Percentiles rank a stretch among this genome's conserved stretches.
Conservation (phyloP, 1,139 yeast genomes). For the Kodamaea fungicola region DNA sequence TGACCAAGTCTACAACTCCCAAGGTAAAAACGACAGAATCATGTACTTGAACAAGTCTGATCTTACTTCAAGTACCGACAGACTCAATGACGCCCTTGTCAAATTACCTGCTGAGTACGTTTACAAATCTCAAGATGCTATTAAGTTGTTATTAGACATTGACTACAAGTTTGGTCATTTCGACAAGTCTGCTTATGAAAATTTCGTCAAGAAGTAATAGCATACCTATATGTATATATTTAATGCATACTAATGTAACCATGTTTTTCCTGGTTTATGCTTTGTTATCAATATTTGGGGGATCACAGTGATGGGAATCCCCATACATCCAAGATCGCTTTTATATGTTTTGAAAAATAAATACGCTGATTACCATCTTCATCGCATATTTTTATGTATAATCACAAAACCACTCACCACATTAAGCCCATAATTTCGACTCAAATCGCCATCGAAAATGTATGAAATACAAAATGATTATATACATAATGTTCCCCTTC, state of each 20-base stretch:
- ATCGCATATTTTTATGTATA: no score
- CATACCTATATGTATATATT: neutral
- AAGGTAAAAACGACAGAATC: constrained; percentile 32
- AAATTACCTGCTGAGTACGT: constrained; percentile 49
- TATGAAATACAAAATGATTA: neutral
- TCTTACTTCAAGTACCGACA: constrained; percentile 9
- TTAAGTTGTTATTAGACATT: constrained; percentile 58
- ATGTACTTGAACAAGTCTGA: constrained; percentile 34
- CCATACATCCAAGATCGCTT: no score
- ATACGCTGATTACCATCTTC: no score
- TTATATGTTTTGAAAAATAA: no score
- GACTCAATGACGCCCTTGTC: constrained; percentile 35
- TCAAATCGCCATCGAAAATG: neutral
- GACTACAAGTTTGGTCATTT: constrained; percentile 62
- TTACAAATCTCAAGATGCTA: constrained; percentile 60
- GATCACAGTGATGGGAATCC: no score
- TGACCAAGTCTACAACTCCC: constrained; percentile 43
- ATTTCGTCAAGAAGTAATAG: constrained; percentile 36
- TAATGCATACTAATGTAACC: neutral
- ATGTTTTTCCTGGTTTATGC: no score
- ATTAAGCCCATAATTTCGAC: no score
- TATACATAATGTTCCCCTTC: constrained; percentile 9
- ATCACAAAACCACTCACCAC: no score
- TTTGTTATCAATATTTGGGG: no score
- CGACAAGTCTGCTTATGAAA: constrained; percentile 48